phyloP scores from a whole-genome alignment of 2,329 filamentous ascomycete species.

The Hymenoscyphus fraxineus region DNA sequence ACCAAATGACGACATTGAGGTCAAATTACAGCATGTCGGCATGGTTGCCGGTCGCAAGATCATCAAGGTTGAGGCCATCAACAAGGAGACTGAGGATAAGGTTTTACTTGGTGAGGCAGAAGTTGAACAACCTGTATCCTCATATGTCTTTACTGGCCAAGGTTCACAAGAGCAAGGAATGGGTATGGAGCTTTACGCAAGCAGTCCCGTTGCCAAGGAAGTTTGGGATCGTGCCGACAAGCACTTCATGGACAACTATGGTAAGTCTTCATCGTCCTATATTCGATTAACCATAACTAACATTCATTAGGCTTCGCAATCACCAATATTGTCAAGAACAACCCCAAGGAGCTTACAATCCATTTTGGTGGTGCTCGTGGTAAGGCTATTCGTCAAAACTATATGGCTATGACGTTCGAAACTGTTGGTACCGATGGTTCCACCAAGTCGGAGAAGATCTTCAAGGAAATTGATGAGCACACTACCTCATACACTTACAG shows the following conservation, averaged over 20 bases:
- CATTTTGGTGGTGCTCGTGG: conserved; percentile 96
- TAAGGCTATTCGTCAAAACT: conserved; percentile 97
- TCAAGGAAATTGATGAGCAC: conserved; percentile 92
- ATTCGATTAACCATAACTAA: conserved; percentile 27
- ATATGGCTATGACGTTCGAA: conserved; percentile 99
- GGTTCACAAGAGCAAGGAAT: conserved; percentile 98
- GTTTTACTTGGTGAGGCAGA: conserved; percentile 93
- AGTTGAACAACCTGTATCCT: conserved; percentile 93
- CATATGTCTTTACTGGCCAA: conserved; percentile 97
- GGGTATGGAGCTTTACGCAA: conserved; percentile 98
- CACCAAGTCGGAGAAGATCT: conserved; percentile 98
- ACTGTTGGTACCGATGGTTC: conserved; percentile 88
- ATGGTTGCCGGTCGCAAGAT: conserved; percentile 99
- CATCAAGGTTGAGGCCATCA: conserved; percentile 96
- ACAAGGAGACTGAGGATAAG: conserved; percentile 94
- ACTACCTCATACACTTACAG: conserved; percentile 96
- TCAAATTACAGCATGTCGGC: conserved; percentile 92
- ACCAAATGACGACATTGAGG: conserved; percentile 90
- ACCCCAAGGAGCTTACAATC: conserved; percentile 96
- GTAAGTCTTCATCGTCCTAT: conserved; percentile 47
- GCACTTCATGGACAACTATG: conserved; percentile 98
- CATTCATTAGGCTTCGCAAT: conserved; percentile 73
- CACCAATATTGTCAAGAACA: conserved; percentile 98
- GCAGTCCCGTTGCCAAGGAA: conserved; percentile 89
- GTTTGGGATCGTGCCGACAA: conserved; percentile 98